Evolutionary conservation across 306 rosid species (phyloP).

Genomic region (Vachellia collinsii): DNA sequence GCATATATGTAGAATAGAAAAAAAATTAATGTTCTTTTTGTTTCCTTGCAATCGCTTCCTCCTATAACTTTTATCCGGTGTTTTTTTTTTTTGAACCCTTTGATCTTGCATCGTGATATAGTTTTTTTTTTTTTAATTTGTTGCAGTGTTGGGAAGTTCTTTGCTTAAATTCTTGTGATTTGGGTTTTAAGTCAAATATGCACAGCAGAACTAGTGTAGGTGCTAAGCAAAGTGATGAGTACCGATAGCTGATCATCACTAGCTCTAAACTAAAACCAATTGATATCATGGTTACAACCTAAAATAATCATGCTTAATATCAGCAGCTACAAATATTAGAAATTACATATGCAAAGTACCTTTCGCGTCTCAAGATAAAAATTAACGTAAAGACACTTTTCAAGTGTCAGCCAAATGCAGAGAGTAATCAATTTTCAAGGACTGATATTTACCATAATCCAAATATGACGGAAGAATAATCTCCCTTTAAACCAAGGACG

Average conservation of each 20-base stretch:
- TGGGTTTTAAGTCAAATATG: background rate
- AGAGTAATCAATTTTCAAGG: background rate
- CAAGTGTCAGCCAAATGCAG: background rate
- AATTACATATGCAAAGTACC: background rate
- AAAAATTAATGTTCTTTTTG: constrained; percentile 2
- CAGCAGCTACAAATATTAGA: background rate
- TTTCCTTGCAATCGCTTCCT: background rate
- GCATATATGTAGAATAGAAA: constrained; percentile 5
- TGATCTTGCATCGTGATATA: background rate
- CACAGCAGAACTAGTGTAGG: too few relatives aligned
- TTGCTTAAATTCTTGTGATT: background rate
- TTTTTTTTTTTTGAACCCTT: too few relatives aligned
- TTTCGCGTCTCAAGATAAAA: background rate
- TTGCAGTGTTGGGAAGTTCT: background rate
- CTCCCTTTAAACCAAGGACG: background rate
- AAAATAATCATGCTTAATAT: background rate
- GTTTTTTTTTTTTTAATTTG: background rate
- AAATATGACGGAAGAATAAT: background rate
- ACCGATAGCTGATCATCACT: too few relatives aligned
- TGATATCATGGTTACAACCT: background rate
- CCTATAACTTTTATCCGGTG: constrained; percentile 15
- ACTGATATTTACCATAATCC: too few relatives aligned
- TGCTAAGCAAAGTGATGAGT: too few relatives aligned
- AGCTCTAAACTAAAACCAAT: background rate
- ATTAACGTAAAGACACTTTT: background rate